Evolutionary conservation across 1,284 basidiomycete genomes (phyloP).

Genomic region (Ustilago curta): DNA sequence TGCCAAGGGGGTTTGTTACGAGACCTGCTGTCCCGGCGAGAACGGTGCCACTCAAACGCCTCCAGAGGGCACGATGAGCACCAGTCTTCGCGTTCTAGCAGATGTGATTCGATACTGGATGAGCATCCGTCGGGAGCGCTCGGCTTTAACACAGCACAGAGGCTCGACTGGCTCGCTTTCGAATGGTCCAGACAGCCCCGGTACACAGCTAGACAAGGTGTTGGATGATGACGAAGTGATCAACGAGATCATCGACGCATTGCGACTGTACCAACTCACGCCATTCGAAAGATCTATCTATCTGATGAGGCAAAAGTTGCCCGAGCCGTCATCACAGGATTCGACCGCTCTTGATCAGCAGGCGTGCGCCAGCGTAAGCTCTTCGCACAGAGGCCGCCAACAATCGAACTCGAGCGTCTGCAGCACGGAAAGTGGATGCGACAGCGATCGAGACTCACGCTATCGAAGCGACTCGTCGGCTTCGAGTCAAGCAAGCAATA

Average conservation of each 20-base stretch:
- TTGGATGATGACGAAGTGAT: slow-evolving; percentile 42
- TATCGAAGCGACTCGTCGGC: slow-evolving; percentile 25
- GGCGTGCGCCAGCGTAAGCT: background rate
- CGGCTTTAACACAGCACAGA: slow-evolving; percentile 5
- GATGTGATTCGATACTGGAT: slow-evolving; percentile 46
- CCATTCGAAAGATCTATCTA: slow-evolving; percentile 37
- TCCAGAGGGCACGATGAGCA: slow-evolving; percentile 40
- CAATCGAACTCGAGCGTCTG: slow-evolving; percentile 10
- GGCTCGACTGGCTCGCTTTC: slow-evolving; percentile 2
- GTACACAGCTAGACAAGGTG: slow-evolving; percentile 23
- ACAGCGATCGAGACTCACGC: slow-evolving; percentile 19
- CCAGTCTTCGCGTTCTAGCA: slow-evolving; percentile 33
- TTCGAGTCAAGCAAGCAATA: slow-evolving; percentile 34
- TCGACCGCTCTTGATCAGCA: background rate
- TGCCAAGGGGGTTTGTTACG: slow-evolving; percentile 41
- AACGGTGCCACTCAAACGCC: slow-evolving; percentile 12
- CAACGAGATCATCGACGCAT: slow-evolving; percentile 25
- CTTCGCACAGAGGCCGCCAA: background rate
- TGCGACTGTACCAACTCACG: slow-evolving; percentile 20
- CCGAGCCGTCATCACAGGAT: slow-evolving; percentile 3
- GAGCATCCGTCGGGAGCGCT: slow-evolving; percentile 24
- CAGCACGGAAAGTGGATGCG: slow-evolving; percentile 12
- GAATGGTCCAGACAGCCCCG: background rate
- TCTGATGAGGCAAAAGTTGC: slow-evolving; percentile 27
- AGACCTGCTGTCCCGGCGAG: slow-evolving; percentile 15